Percentiles rank a stretch among this genome's conserved stretches.
phyloP scores from a whole-genome alignment of 768 basidiomycete genomes.

The Boletellus ananiceps region DNA sequence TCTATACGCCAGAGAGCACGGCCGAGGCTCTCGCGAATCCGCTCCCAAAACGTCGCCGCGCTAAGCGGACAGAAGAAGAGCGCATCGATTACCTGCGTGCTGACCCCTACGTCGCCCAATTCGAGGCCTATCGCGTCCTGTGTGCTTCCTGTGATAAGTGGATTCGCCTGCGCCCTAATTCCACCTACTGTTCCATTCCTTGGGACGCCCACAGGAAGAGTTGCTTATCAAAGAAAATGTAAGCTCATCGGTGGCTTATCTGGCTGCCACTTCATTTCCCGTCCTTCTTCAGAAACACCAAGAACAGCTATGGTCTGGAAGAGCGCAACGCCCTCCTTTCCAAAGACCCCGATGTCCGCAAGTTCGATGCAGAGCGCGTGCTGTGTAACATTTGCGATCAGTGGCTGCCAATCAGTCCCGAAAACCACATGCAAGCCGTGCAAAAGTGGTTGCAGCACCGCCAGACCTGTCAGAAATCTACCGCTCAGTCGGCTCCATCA shows the following conservation, averaged over 20 bases:
- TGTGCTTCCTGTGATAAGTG: slow-evolving; percentile 81
- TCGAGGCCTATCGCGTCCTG: slow-evolving; percentile 75
- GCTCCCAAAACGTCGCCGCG: slow-evolving; percentile 60
- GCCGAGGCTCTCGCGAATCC: slow-evolving; percentile 43
- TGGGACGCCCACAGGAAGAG: slow-evolving; percentile 86
- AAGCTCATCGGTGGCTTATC: slow-evolving; percentile 22
- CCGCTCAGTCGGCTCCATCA: slow-evolving; percentile 6
- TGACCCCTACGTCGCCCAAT: slow-evolving; percentile 76
- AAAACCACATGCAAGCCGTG: slow-evolving; percentile 57
- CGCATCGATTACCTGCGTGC: slow-evolving; percentile 63
- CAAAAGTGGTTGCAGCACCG: slow-evolving; percentile 66
- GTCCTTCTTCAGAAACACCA: slow-evolving; percentile 29
- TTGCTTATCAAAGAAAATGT: slow-evolving; percentile 77
- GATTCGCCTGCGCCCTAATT: slow-evolving; percentile 82
- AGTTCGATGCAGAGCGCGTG: slow-evolving; percentile 69
- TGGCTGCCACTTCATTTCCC: slow-evolving; percentile 7
- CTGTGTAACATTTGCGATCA: slow-evolving; percentile 64
- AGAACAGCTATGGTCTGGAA: slow-evolving; percentile 56
- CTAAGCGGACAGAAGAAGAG: slow-evolving; percentile 74
- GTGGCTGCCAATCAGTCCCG: slow-evolving; percentile 59
- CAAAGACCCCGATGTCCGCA: slow-evolving; percentile 67
- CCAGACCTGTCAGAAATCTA: slow-evolving; percentile 44
- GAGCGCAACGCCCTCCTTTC: slow-evolving; percentile 55
- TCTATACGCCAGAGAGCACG: slow-evolving; percentile 41
- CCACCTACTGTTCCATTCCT: slow-evolving; percentile 83